Percentiles rank a stretch among this genome's conserved stretches.
These are phyloP conservation scores for Phytophthora ohioensis DNA, from an alignment of 352 stramenopile genomes.

Conservation along the genomic window DNA sequence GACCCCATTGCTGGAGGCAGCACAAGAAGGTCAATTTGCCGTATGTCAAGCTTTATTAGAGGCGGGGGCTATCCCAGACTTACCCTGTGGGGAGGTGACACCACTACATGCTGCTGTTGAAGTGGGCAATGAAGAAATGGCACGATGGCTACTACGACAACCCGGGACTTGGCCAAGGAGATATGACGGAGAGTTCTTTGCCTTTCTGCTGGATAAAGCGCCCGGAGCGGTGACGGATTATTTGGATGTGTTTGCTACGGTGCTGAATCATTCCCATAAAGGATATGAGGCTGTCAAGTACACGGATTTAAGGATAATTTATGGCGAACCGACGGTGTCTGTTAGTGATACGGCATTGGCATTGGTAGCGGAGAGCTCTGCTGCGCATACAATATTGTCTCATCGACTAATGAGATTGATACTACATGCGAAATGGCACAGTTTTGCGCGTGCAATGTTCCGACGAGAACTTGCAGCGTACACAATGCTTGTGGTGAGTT, in stretches of 20 bases:
- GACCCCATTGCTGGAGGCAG: conserved; percentile 70
- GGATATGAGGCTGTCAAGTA: conserved; percentile 64
- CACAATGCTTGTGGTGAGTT: conserved; percentile 54
- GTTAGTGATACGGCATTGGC: conserved; percentile 61
- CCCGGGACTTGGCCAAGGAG: conserved; percentile 34
- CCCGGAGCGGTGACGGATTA: conserved; percentile 50
- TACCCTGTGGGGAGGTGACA: conserved; percentile 49
- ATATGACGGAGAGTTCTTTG: conserved; percentile 64
- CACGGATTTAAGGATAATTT: conserved; percentile 51
- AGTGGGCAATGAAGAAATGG: conserved; percentile 66
- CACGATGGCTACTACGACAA: conserved; percentile 55
- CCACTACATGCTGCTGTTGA: conserved; percentile 59
- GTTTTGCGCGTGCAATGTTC: conserved; percentile 63
- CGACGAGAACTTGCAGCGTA: conserved; percentile 60
- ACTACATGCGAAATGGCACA: conserved; percentile 67
- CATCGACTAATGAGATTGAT: conserved; percentile 66
- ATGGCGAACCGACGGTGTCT: conserved; percentile 56
- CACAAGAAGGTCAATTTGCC: conserved; percentile 62
- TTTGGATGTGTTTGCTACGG: conserved; percentile 63
- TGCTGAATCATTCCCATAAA: conserved; percentile 44
- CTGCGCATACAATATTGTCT: conserved; percentile 57
- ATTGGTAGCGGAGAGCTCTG: conserved; percentile 48
- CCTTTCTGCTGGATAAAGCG: conserved; percentile 62
- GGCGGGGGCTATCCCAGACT: conserved; percentile 50
- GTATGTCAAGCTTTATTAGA: conserved; percentile 59